Percentiles rank a stretch among this genome's conserved stretches.
Conservation (phyloP, 306 rosid genomes). For the Hylodesmum podocarpum region DNA sequence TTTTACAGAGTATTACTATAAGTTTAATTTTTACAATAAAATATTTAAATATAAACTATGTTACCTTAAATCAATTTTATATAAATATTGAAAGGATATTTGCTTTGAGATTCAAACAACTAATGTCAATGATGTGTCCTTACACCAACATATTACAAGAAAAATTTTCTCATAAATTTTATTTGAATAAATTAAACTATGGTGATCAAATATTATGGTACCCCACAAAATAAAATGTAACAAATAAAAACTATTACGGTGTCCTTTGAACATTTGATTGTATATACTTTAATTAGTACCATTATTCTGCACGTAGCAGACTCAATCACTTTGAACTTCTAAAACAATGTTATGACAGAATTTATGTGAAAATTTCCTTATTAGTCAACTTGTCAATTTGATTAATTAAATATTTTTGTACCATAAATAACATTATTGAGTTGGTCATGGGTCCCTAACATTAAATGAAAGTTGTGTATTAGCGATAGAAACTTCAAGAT, state of each 20-base stretch:
- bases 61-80: no score
- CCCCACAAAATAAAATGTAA: neutral
- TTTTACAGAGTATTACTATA: no score
- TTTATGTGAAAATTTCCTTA: neutral
- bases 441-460: slow-evolving; percentile 1
- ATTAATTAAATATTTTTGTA: neutral
- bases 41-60: no score
- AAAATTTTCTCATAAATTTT: neutral
- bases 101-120: no score
- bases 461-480: neutral
- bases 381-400: neutral
- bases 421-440: neutral
- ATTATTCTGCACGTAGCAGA: neutral
- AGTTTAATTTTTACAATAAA: no score
- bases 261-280: neutral
- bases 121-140: no score
- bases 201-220: neutral
- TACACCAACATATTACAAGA: neutral
- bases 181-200: neutral
- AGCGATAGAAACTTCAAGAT: neutral
- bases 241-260: neutral
- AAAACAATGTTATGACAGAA: neutral
- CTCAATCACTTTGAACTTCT: neutral
- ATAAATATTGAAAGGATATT: no score
- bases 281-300: neutral